A percentile compares a stretch with the other conserved stretches of the same genome.
These are phyloP conservation scores for Aspergillus indologenus DNA, from an alignment of 495 filamentous ascomycete species.

Conservation along the genomic window DNA sequence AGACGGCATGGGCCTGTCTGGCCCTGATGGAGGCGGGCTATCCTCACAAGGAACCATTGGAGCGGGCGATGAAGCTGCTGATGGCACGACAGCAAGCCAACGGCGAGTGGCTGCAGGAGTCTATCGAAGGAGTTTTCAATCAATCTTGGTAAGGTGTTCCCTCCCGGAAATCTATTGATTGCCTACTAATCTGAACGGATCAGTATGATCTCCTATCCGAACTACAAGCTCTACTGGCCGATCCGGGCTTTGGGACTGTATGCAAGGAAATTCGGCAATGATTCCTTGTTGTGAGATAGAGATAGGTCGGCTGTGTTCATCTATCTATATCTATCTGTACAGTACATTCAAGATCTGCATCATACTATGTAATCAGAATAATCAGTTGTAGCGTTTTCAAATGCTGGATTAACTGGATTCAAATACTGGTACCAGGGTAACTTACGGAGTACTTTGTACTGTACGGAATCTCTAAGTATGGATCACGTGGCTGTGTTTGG, in stretches of 20 bases:
- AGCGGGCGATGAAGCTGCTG: constrained; percentile 12
- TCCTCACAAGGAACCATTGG: constrained; percentile 6
- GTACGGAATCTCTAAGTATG: too few species aligned
- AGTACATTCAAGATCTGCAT: too few species aligned
- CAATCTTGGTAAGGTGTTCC: constrained; percentile 82
- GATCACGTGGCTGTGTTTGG: background rate
- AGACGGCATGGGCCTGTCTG: constrained; percentile 11
- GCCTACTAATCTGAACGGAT: constrained; percentile 66
- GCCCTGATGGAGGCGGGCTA: constrained; percentile 11
- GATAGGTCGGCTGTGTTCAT: too few species aligned
- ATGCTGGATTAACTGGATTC: too few species aligned
- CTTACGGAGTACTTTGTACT: too few species aligned
- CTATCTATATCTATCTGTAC: too few species aligned
- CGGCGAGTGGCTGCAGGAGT: constrained; percentile 76
- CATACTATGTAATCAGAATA: too few species aligned
- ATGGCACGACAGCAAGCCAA: constrained; percentile 12
- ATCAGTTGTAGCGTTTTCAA: too few species aligned
- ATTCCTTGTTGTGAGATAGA: background rate
- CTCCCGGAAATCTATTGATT: constrained; percentile 17
- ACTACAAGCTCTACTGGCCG: constrained; percentile 33
- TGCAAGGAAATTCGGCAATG: constrained; percentile 8
- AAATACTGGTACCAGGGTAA: too few species aligned
- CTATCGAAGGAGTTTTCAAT: constrained; percentile 97
- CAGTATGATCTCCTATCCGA: constrained; percentile 98
- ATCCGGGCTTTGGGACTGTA: constrained; percentile 9